Evolutionary conservation across 179 eudicot genomes (phyloP).

Genomic region (Patellifolia procumbens): DNA sequence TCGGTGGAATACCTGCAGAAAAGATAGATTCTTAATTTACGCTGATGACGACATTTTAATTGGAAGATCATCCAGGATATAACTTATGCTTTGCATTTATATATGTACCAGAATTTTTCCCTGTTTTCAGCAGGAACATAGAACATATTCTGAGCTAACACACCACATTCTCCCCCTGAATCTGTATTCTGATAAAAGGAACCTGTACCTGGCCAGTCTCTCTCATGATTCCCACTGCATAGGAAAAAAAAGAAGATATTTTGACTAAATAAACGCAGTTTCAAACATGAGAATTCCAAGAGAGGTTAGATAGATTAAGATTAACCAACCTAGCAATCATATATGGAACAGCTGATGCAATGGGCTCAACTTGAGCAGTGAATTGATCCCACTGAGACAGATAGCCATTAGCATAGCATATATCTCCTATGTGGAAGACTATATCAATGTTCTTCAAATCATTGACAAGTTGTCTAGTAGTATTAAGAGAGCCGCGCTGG

Average conservation of each 20-base stretch:
- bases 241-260: conserved; percentile 2
- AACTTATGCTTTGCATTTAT: not conserved
- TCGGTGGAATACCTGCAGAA: conserved; percentile 56
- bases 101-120: conserved; percentile 40
- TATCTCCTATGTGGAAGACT: conserved; percentile 80
- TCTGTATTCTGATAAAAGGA: conserved; percentile 35
- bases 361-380: conserved; percentile 84
- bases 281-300: not conserved
- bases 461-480: conserved; percentile 63
- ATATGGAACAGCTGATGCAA: conserved; percentile 81
- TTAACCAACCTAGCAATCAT: conserved; percentile 85
- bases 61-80: not conserved
- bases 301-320: not conserved
- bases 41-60: not conserved
- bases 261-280: not conserved
- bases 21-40: not conserved
- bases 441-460: conserved; percentile 67
- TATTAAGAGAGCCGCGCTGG: conserved; percentile 79
- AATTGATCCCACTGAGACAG: conserved; percentile 95
- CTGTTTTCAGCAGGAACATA: conserved; percentile 45
- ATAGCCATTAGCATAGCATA: conserved; percentile 81
- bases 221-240: conserved; percentile 56
- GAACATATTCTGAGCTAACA: conserved; percentile 43
- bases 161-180: conserved; percentile 59
- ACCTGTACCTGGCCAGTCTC: conserved; percentile 47